Conservation (phyloP, 2,329 filamentous ascomycete genomes). For the Botrytis paeoniae region DNA sequence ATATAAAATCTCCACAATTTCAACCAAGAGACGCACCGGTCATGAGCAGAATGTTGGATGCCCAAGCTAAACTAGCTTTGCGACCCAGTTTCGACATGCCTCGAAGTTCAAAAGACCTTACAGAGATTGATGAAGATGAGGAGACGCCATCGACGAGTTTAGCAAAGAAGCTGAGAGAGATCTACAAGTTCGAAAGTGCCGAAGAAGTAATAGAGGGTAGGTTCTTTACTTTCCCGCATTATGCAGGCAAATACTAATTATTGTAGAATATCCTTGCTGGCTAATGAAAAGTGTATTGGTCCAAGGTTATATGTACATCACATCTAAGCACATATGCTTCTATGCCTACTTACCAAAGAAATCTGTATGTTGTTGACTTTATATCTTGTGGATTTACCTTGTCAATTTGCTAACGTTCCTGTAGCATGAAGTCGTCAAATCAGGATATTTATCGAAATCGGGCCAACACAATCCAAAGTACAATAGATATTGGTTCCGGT, state of each 20-base stretch:
- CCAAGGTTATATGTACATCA: slow-evolving; percentile 96
- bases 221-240: slow-evolving; percentile 16
- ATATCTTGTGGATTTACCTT: not conserved
- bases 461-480: slow-evolving; percentile 86
- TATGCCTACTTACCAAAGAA: slow-evolving; percentile 97
- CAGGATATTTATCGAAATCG: slow-evolving; percentile 83
- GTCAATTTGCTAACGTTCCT: slow-evolving; percentile 34
- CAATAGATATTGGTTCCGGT: slow-evolving; percentile 85
- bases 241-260: slow-evolving; percentile 24
- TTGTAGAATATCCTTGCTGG: slow-evolving; percentile 85
- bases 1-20: slow-evolving; percentile 39
- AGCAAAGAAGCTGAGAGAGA: slow-evolving; percentile 71
- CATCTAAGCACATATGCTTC: slow-evolving; percentile 88
- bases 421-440: slow-evolving; percentile 73
- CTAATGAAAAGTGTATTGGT: slow-evolving; percentile 86
- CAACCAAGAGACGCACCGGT: slow-evolving; percentile 59
- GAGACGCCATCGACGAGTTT: slow-evolving; percentile 55
- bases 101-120: slow-evolving; percentile 30
- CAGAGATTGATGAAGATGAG: slow-evolving; percentile 29
- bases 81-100: slow-evolving; percentile 56
- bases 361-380: slow-evolving; percentile 52
- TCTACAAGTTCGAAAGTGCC: slow-evolving; percentile 76
- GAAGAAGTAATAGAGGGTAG: slow-evolving; percentile 80
- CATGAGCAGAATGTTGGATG: slow-evolving; percentile 75
- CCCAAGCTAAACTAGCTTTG: slow-evolving; percentile 60